These are phyloP conservation scores for Vachellia pachyceras DNA, from an alignment of 306 rosid genomes.

Conservation along the genomic window DNA sequence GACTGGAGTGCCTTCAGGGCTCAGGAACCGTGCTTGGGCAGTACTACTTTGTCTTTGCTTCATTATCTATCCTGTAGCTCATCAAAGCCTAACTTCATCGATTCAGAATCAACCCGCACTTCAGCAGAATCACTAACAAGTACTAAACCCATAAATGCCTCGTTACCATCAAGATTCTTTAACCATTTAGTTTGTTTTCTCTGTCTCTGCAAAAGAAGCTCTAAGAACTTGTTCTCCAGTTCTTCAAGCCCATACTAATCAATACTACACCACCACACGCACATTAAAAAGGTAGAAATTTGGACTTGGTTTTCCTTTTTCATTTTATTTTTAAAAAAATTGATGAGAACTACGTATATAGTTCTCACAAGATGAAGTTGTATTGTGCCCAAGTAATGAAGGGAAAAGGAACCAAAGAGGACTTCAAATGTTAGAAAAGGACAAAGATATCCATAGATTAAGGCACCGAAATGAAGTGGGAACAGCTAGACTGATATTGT, in stretches of 20 bases:
- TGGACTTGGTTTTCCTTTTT: background rate
- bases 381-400: background rate
- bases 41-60: background rate
- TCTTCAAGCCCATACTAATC: background rate
- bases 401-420: constrained; percentile 38
- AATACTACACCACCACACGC: background rate
- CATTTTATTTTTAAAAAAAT: background rate
- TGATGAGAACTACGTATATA: background rate
- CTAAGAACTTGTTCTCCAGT: background rate
- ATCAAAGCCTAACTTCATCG: background rate
- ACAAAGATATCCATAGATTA: constrained; percentile 43
- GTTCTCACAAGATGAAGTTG: background rate
- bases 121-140: background rate
- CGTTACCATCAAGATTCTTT: background rate
- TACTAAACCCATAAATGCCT: background rate
- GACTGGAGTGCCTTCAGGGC: background rate
- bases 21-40: background rate
- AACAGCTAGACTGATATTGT: constrained; percentile 50
- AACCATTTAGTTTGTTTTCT: constrained; percentile 1
- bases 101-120: background rate
- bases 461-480: constrained; percentile 26
- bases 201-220: background rate
- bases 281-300: background rate
- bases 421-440: constrained; percentile 39
- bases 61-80: background rate